phyloP scores from a whole-genome alignment of 2,329 filamentous ascomycete species.

The Aplosporella prunicola region DNA sequence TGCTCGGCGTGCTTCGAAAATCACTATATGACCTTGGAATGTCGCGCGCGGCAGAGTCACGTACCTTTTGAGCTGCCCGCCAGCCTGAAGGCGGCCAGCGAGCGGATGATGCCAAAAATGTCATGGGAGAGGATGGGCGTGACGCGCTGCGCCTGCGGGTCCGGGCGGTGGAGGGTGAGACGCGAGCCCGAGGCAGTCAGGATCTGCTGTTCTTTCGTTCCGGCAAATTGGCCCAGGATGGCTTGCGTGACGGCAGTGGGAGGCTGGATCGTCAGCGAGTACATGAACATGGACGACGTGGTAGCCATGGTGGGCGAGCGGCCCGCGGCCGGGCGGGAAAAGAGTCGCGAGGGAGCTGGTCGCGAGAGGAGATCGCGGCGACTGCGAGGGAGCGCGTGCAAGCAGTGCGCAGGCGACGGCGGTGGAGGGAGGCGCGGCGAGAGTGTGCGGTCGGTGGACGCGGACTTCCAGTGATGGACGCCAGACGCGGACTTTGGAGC shows the following conservation, averaged over 20 bases:
- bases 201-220: constrained; percentile 96
- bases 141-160: constrained; percentile 77
- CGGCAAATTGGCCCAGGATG: constrained; percentile 88
- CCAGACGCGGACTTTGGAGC: neutral
- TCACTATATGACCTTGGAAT: constrained; percentile 38
- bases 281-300: constrained; percentile 97
- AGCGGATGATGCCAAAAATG: constrained; percentile 90
- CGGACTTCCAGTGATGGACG: neutral
- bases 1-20: constrained; percentile 28
- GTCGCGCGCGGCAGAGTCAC: constrained; percentile 30
- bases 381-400: neutral
- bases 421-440: neutral
- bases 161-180: constrained; percentile 77
- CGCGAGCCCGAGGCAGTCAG: constrained; percentile 86
- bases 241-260: constrained; percentile 84
- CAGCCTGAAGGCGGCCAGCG: constrained; percentile 78
- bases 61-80: constrained; percentile 94
- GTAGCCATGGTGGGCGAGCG: constrained; percentile 65
- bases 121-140: constrained; percentile 81
- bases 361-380: constrained; percentile 1
- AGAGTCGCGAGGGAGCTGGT: neutral
- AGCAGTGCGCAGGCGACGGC: neutral
- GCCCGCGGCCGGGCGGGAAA: too few relatives aligned
- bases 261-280: constrained; percentile 90
- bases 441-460: constrained; percentile 1